Base-by-base conservation (phyloP, 108 stramenopile species). In the Nitzschia palea region DNA sequence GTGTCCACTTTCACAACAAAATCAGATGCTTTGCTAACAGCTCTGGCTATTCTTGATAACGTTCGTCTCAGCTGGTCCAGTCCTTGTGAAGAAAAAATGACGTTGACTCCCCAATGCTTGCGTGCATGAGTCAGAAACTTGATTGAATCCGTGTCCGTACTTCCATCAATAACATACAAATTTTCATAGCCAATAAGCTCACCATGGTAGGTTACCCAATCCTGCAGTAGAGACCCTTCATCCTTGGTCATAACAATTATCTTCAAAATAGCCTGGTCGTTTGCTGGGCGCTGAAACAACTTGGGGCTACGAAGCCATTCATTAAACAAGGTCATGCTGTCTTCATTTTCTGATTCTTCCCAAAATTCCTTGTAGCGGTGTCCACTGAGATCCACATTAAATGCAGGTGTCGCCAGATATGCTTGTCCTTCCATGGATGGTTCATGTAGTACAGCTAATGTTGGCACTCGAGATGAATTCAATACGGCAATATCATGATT, bases 121-220 rank as follows among this genome's bases (percentile, higher is more conserved):
- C 55, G 28, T 10, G 43, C 36, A 15, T 68, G 36, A 18, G 25
- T 37, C 23, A 68, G 42, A 44, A 44, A 68, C 3, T 25, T 43
- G 9, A 43, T 28, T 18, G 55, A 68, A 12, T 28, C 27, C 6
- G 26, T 10, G 30, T 56, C 44, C 15, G 42, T 68, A 28, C 67
- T 68, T 6, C 55, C 23, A 42, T 68, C 67, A 18, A 68, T 26
- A 57, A 68, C 57, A 32, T 68, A 68, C 18, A 68, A n/a, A 44
- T 68, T 56, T 29, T 68, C 55, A 57, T 32, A 68, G 3, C 68
- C 68, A 27, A 68, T 2, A 0, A 68, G 4, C 1, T 44, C 9
- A 4, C 68, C 68, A 23, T 68, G 68, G 23, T 68, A 68, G 6
- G 18, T 5, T 2, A 64, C 29, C 68, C 68, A 68, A 1, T 29